Base-by-base conservation (phyloP, 345 rosid genomes). In the Corymbia maculata region DNA sequence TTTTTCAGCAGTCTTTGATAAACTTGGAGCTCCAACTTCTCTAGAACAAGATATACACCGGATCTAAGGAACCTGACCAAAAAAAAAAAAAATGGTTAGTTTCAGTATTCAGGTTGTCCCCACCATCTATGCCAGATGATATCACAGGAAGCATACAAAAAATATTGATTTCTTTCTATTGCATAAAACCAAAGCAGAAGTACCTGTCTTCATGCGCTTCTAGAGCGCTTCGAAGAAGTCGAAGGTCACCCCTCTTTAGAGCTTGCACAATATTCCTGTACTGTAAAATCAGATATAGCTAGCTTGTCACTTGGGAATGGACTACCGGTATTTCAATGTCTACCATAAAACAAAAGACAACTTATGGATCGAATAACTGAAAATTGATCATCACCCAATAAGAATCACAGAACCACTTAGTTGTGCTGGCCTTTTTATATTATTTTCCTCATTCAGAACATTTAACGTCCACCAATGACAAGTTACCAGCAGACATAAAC, bases 11-110 rank as follows among this genome's bases (percentile, higher is more conserved):
- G 90, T 94, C 99, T 94, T 90, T 98, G 98, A 94, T 96, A 97
- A 87, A 97, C 98, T 93, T 98, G 99, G 75, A 97, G 99, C 93
- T 98, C 99, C 47, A 98, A 96, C 95, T 96, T 97, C 94, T 98
- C 99, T 44, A 98, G 93, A 52, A 97, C 99, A 82, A 98, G 99
- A 90, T 95, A 97, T 88, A 97, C 99, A 8, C 99, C 99, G 0
- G 99, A 98, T 89, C 99, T 94, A 89, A 98, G 93, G 91, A 97
- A 95, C 93, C 99, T 97, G 90, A 88, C 4, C 6, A 85, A 85
- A 51, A 13, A 36, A 7, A 85, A 85, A 51, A 13, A 36, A 61
- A 85, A 53, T 4, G 6, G 1, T n/a, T 28, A 68, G 61, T 13
- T 36, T 86, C 64, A 89, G 82, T 57, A 57, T 57, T 57, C n/a